A percentile compares a stretch with the other conserved stretches of the same genome.
These are phyloP conservation scores for Erythrophleum ivorense DNA, from an alignment of 331 rosid genomes.

Conservation along the genomic window DNA sequence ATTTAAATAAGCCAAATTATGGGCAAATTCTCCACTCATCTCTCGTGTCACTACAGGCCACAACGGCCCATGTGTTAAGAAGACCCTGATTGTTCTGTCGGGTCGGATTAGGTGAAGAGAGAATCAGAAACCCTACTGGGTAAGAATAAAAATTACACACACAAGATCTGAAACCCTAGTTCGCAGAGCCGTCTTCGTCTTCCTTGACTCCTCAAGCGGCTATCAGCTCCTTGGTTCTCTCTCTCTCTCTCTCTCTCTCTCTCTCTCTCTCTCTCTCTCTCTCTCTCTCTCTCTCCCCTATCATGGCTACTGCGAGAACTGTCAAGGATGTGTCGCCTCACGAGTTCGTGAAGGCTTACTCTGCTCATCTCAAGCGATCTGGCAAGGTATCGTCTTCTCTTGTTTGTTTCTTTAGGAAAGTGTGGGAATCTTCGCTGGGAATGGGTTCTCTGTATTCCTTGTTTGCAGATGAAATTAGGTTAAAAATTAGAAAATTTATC, in stretches of 20 bases:
- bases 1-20: too few relatives aligned
- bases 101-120: neutral
- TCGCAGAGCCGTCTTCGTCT: neutral
- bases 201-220: conserved; percentile 2
- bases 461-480: neutral
- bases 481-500: neutral
- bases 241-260: neutral
- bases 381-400: conserved; percentile 36
- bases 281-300: neutral
- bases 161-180: neutral
- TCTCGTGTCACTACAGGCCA: neutral
- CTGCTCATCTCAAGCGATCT: conserved; percentile 47
- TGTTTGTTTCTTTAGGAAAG: neutral
- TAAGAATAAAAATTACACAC: neutral
- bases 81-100: neutral
- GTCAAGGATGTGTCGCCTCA: conserved; percentile 44
- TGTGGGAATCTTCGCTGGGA: neutral
- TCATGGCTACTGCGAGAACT: conserved; percentile 38
- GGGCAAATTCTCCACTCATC: too few relatives aligned
- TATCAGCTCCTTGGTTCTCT: neutral
- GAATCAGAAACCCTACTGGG: neutral
- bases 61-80: neutral
- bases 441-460: neutral
- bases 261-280: neutral
- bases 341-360: conserved; percentile 43